phyloP scores from a whole-genome alignment of 2,329 filamentous ascomycete species.

The Xylaria digitata region DNA sequence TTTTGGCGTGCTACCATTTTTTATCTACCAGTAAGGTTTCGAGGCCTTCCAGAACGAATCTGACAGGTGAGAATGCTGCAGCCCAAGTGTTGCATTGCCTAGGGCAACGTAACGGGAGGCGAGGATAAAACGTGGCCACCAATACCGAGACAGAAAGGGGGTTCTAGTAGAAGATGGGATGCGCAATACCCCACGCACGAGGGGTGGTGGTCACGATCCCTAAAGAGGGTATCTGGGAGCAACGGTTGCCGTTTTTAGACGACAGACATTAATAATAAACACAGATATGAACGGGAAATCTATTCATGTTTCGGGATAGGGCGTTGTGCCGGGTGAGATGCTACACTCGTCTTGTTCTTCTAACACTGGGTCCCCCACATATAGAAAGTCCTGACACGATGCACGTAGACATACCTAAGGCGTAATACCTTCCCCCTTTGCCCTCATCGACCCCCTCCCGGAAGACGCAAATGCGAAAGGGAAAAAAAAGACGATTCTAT shows the following conservation, averaged over 20 bases:
- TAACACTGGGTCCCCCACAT: no score
- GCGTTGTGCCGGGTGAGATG: neutral
- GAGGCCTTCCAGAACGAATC: conserved; percentile 15
- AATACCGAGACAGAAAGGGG: neutral
- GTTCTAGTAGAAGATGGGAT: neutral
- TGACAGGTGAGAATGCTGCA: neutral
- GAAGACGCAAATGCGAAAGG: neutral
- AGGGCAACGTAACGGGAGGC: neutral
- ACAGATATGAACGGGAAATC: neutral
- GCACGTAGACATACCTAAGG: no score
- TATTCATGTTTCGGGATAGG: conserved; percentile 1
- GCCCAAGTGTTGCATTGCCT: conserved; percentile 9
- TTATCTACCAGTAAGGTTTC: neutral
- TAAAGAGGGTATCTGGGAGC: neutral
- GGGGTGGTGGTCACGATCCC: neutral
- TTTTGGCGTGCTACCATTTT: neutral
- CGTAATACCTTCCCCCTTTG: neutral
- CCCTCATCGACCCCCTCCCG: no score
- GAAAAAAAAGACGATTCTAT: neutral
- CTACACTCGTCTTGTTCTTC: conserved; percentile 3
- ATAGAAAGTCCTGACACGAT: no score
- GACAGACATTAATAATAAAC: neutral
- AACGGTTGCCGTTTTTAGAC: conserved; percentile 9
- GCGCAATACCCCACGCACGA: neutral
- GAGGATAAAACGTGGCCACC: neutral